Evolutionary conservation across 805 yeast species (phyloP).

Genomic region (Hyphopichia homilentoma): DNA sequence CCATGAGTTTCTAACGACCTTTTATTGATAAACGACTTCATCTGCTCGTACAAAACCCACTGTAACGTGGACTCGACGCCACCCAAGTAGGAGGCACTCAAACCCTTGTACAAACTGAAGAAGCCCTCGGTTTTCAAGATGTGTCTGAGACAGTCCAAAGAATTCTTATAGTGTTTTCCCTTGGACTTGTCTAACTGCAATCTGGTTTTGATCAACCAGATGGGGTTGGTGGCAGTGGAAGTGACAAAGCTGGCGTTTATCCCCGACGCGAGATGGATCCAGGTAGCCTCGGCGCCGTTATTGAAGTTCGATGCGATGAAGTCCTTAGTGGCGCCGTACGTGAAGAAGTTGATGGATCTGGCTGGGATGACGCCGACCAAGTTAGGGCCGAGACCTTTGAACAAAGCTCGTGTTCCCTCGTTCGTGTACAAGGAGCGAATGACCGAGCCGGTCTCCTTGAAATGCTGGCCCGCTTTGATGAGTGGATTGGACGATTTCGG

Average conservation of each 20-base stretch:
- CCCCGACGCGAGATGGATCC: constrained; percentile 84
- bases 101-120: constrained; percentile 78
- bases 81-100: constrained; percentile 91
- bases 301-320: constrained; percentile 62
- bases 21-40: constrained; percentile 65
- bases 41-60: constrained; percentile 95
- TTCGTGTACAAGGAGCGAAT: constrained; percentile 59
- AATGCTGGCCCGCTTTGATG: constrained; percentile 60
- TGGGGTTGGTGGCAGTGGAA: constrained; percentile 95
- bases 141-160: constrained; percentile 76
- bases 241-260: constrained; percentile 91
- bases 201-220: constrained; percentile 94
- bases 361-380: constrained; percentile 98
- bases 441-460: constrained; percentile 76
- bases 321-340: constrained; percentile 92
- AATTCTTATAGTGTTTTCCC: constrained; percentile 68
- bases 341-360: constrained; percentile 91
- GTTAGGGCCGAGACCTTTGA: constrained; percentile 95
- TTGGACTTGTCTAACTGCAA: constrained; percentile 80
- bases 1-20: constrained; percentile 42
- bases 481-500: constrained; percentile 36
- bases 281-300: constrained; percentile 72
- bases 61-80: constrained; percentile 90
- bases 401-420: constrained; percentile 85
- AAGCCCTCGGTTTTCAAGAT: constrained; percentile 77